Base-by-base conservation (phyloP, 148 eudicot species). In the Silene latifolia region DNA sequence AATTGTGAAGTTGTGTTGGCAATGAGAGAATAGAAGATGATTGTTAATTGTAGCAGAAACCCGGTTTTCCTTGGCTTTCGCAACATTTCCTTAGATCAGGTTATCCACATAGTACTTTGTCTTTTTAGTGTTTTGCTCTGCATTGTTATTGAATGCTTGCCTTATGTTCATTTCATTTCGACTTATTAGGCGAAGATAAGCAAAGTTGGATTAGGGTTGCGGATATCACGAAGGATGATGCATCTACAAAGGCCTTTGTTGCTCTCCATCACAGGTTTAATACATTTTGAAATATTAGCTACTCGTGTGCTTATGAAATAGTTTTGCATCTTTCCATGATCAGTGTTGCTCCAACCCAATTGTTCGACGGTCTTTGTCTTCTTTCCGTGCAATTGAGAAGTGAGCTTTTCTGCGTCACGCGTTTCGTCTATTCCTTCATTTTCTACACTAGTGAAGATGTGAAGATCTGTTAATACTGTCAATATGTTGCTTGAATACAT, bases 331-430 rank as follows among this genome's bases (percentile, higher is more conserved):
- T n/a, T n/a, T n/a, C n/a, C 17, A 7, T 54, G 48, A 42, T 39
- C 75, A 63, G 72, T 54, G 74, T 51, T 67, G 63, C 63, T 70
- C 48, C 67, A 53, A 64, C 17, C 32, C 58, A 29, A 57, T 53
- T 63, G 24, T 63, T 71, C 78, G 19, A 21, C 71, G 12, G 18
- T 57, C 78, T 53, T 75, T 74, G 11, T 54, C 69, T 27, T 42
- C 69, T 66, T 39, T 82, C 13, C 78, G 71, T 73, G 73, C 80
- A 63, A 74, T 47, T 71, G 82, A 85, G 82, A 90, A 85, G 96
- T 91, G 78, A 54, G 88, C 64, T 44, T 5, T 67, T 73, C 48
- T 15, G 80, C 23, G 46, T 71, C 54, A 20, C 47, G 44, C 65
- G 51, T 74, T n/a, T 13, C 19, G 7, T 21, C 25, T 7, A 10